Evolutionary conservation across 805 yeast species (phyloP).

Genomic region (Zygosaccharomyces bisporus): DNA sequence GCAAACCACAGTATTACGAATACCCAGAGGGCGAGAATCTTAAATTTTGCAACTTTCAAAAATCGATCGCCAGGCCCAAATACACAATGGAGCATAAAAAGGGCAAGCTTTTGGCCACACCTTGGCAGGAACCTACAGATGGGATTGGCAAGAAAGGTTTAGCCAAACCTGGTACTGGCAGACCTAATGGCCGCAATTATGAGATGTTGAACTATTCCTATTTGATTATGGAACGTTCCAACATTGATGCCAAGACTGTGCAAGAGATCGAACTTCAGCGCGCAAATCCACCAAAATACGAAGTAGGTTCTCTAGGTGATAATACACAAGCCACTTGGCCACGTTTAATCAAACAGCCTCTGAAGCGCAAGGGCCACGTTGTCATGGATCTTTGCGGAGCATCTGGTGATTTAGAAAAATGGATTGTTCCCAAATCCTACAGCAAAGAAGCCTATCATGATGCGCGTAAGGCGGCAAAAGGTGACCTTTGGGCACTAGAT

Average conservation of each 20-base stretch:
- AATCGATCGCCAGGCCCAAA: slow-evolving; percentile 70
- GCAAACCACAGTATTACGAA: slow-evolving; percentile 63
- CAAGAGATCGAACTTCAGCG: slow-evolving; percentile 42
- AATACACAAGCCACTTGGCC: slow-evolving; percentile 52
- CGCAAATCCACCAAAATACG: slow-evolving; percentile 18
- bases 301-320: slow-evolving; percentile 27
- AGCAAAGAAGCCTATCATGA: slow-evolving; percentile 79
- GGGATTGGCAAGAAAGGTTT: slow-evolving; percentile 47
- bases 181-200: slow-evolving; percentile 64
- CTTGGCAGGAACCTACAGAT: slow-evolving; percentile 59
- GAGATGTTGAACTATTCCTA: slow-evolving; percentile 75
- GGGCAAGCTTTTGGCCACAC: slow-evolving; percentile 68
- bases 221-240: slow-evolving; percentile 61
- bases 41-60: slow-evolving; percentile 71
- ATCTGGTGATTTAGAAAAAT: slow-evolving; percentile 74
- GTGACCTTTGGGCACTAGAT: slow-evolving; percentile 82
- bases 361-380: slow-evolving; percentile 79
- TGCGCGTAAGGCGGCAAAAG: slow-evolving; percentile 78
- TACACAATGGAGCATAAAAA: slow-evolving; percentile 79
- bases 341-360: slow-evolving; percentile 65
- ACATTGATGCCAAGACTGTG: slow-evolving; percentile 41
- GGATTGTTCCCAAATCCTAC: slow-evolving; percentile 79
- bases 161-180: slow-evolving; percentile 62
- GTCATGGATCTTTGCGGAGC: slow-evolving; percentile 74
- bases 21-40: slow-evolving; percentile 54